Percentiles rank a stretch among this genome's conserved stretches.
Conservation (phyloP, 768 basidiomycete species). For the Suillus discolor region DNA sequence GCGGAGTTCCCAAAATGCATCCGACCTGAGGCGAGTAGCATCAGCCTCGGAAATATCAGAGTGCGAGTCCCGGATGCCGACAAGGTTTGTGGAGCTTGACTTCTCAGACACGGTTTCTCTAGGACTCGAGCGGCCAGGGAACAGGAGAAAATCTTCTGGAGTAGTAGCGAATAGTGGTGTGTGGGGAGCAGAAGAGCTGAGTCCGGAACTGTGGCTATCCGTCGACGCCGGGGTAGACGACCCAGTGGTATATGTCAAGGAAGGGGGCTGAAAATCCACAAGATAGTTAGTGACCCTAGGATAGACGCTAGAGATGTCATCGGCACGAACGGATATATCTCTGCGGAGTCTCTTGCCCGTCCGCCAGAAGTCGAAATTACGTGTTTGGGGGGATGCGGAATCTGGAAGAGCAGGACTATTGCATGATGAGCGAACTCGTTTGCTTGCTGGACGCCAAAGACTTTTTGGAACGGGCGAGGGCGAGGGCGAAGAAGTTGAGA, state of each 20-base stretch:
- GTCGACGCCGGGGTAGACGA: slow-evolving; percentile 33
- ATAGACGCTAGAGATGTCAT: slow-evolving; percentile 8
- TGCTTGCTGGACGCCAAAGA: slow-evolving; percentile 46
- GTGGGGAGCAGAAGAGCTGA: slow-evolving; percentile 29
- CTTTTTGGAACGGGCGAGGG: slow-evolving; percentile 38
- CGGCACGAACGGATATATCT: slow-evolving; percentile 45
- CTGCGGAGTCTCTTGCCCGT: slow-evolving; percentile 57
- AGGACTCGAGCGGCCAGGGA: slow-evolving; percentile 28
- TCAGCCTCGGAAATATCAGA: slow-evolving; percentile 30
- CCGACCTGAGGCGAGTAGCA: slow-evolving; percentile 53
- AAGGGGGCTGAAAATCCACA: slow-evolving; percentile 19
- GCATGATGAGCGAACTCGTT: slow-evolving; percentile 49
- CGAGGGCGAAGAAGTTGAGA: slow-evolving; percentile 45
- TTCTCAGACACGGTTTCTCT: slow-evolving; percentile 13
- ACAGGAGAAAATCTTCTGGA: slow-evolving; percentile 52
- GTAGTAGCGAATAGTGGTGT: slow-evolving; percentile 47
- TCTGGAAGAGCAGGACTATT: slow-evolving; percentile 37
- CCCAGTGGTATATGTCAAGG: slow-evolving; percentile 19
- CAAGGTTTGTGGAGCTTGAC: slow-evolving; percentile 24
- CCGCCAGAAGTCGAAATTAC: slow-evolving; percentile 56
- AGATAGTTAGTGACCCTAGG: slow-evolving; percentile 12
- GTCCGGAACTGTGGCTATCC: slow-evolving; percentile 29
- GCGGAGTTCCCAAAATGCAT: slow-evolving; percentile 67
- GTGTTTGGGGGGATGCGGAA: slow-evolving; percentile 42
- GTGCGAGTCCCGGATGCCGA: slow-evolving; percentile 22